Conservation (phyloP, 2,329 filamentous ascomycete genomes). For the Calonectria honghensis region DNA sequence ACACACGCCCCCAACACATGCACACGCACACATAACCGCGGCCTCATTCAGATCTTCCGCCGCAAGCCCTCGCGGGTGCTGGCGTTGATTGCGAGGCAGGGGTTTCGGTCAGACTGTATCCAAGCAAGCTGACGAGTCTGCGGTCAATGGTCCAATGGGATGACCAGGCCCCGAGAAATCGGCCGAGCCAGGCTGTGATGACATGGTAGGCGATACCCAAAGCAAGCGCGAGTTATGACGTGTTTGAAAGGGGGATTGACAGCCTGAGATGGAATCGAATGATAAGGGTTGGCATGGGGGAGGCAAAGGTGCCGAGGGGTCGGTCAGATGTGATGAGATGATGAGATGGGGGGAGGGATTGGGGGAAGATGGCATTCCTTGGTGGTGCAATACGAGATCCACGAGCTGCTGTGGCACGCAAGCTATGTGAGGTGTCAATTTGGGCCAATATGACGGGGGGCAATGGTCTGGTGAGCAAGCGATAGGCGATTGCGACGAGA, state of each 20-base stretch:
- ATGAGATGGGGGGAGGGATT: constrained; percentile 25
- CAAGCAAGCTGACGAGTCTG: constrained; percentile 31
- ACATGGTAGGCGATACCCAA: constrained; percentile 42
- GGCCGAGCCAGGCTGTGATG: constrained; percentile 36
- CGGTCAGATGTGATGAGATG: constrained; percentile 40
- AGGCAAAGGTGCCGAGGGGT: constrained; percentile 8
- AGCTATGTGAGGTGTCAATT: constrained; percentile 38
- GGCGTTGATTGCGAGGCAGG: constrained; percentile 30
- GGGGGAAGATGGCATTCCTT: constrained; percentile 32
- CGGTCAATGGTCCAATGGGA: constrained; percentile 30
- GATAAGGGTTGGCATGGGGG: constrained; percentile 5
- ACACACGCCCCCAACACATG: constrained; percentile 38
- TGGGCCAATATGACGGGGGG: constrained; percentile 40
- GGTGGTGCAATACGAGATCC: constrained; percentile 48
- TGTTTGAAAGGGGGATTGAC: constrained; percentile 34
- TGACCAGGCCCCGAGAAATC: constrained; percentile 24
- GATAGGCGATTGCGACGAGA: constrained; percentile 21
- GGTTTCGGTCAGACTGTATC: constrained; percentile 22
- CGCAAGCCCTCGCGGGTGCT: constrained; percentile 42
- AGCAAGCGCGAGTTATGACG: constrained; percentile 36
- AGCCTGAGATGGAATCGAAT: constrained; percentile 43
- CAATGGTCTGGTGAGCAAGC: constrained; percentile 48
- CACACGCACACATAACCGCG: constrained; percentile 19
- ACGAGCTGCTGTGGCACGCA: constrained; percentile 51
- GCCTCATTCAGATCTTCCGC: constrained; percentile 53